Conservation (phyloP, 106 monocot genomes). For the Platanthera guangdongensis region DNA sequence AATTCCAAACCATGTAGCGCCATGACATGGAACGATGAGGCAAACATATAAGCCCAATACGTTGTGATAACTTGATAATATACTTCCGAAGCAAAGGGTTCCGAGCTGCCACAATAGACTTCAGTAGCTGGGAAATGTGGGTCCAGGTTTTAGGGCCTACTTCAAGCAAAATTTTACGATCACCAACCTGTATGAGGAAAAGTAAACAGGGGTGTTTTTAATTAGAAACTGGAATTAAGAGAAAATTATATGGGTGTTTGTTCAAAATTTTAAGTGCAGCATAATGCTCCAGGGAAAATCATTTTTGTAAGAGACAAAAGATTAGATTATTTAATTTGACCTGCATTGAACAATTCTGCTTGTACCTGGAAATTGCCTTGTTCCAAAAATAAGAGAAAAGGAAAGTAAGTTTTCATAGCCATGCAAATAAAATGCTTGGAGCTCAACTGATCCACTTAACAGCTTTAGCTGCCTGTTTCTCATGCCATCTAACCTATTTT, state of each 20-base stretch:
- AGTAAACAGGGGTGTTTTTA: slow-evolving; percentile 12
- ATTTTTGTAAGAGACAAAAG: background rate
- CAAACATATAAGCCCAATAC: slow-evolving; percentile 76
- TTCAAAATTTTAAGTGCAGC: background rate
- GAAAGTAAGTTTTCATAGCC: background rate
- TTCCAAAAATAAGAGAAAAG: background rate
- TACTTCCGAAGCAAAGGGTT: slow-evolving; percentile 86
- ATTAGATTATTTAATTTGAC: background rate
- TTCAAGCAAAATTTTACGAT: slow-evolving; percentile 38
- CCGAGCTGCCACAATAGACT: slow-evolving; percentile 47
- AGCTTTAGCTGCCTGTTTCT: background rate
- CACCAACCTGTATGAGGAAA: slow-evolving; percentile 53
- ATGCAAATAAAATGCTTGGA: background rate
- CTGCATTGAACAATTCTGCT: background rate
- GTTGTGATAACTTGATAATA: slow-evolving; percentile 78
- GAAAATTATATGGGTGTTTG: background rate
- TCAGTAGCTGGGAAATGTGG: slow-evolving; percentile 58
- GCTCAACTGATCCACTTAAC: background rate
- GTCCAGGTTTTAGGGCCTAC: slow-evolving; percentile 53
- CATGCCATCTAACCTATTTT: background rate
- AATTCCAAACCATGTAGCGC: slow-evolving; percentile 62
- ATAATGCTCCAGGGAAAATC: background rate
- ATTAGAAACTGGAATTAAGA: background rate
- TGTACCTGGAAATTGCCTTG: background rate
- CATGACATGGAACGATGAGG: slow-evolving; percentile 67